phyloP scores from a whole-genome alignment of 768 basidiomycete species.

The Amanita rimosa region DNA sequence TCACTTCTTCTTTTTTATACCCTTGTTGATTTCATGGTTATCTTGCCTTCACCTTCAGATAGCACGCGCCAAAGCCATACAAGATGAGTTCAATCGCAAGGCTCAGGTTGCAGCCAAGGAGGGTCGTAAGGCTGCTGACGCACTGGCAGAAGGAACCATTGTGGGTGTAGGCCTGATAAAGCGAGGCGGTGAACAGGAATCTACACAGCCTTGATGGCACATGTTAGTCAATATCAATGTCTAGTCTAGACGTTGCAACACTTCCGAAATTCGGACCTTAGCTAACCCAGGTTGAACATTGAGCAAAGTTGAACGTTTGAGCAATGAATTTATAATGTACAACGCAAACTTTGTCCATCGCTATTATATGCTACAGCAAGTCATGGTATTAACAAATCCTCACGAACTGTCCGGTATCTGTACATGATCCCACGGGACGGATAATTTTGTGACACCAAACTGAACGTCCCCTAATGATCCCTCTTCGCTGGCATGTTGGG shows the following conservation, averaged over 20 bases:
- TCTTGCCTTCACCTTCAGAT: conserved; percentile 16
- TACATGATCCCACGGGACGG: conserved; percentile 15
- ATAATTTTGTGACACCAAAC: conserved; percentile 30
- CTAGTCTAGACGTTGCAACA: neutral
- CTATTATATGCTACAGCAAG: conserved; percentile 1
- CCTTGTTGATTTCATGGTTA: neutral
- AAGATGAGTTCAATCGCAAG: conserved; percentile 60
- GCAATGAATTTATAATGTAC: neutral
- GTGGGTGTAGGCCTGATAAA: conserved; percentile 69
- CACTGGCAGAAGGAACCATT: conserved; percentile 62
- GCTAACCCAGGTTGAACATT: neutral
- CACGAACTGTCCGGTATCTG: conserved; percentile 6
- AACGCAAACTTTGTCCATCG: neutral
- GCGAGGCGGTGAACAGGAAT: conserved; percentile 22
- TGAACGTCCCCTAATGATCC: conserved; percentile 17
- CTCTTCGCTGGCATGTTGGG: conserved; percentile 3
- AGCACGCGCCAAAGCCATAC: conserved; percentile 49
- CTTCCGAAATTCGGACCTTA: neutral
- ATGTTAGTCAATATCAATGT: neutral
- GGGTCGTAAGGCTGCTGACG: conserved; percentile 59
- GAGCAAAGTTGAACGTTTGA: too few species aligned
- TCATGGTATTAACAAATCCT: neutral
- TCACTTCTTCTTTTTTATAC: conserved; percentile 1
- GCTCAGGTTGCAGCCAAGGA: conserved; percentile 55
- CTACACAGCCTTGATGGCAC: neutral